Conservation (phyloP, 2,329 filamentous ascomycete species). For the Colletotrichum cuscutae region DNA sequence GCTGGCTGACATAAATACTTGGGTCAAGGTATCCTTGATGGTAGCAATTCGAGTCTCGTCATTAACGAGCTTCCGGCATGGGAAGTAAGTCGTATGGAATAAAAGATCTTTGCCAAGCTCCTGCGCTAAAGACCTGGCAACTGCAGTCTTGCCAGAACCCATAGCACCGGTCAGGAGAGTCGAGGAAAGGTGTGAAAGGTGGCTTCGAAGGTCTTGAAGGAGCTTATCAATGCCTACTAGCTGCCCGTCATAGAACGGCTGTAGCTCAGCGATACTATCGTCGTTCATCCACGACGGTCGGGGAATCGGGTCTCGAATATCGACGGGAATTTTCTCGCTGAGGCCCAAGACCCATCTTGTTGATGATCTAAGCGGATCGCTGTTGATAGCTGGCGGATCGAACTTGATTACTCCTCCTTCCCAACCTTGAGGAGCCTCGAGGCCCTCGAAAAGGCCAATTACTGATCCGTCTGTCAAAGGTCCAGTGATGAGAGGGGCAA, state of each 20-base stretch:
- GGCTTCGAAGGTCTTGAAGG: constrained; percentile 76
- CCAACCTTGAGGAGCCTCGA: constrained; percentile 72
- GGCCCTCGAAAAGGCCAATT: constrained; percentile 67
- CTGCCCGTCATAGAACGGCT: constrained; percentile 64
- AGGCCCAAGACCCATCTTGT: constrained; percentile 78
- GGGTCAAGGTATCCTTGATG: constrained; percentile 87
- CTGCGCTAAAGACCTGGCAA: constrained; percentile 81
- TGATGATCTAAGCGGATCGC: constrained; percentile 32
- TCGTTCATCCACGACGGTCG: constrained; percentile 67
- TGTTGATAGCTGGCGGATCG: constrained; percentile 62
- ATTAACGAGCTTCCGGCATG: constrained; percentile 86
- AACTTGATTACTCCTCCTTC: constrained; percentile 87
- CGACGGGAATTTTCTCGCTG: constrained; percentile 77
- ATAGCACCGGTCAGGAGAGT: constrained; percentile 89
- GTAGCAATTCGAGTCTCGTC: constrained; percentile 91
- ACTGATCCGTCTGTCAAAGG: constrained; percentile 91
- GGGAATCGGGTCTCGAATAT: constrained; percentile 80
- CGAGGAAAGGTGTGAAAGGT: constrained; percentile 87
- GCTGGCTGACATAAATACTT: constrained; percentile 87
- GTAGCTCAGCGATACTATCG: constrained; percentile 60
- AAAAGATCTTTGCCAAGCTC: constrained; percentile 77
- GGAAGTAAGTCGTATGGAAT: constrained; percentile 86
- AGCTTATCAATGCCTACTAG: constrained; percentile 88
- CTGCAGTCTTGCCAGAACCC: constrained; percentile 88
- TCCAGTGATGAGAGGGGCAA: constrained; percentile 72